Conservation (phyloP, 495 filamentous ascomycete genomes). For the Trichocladium uniseriatum region DNA sequence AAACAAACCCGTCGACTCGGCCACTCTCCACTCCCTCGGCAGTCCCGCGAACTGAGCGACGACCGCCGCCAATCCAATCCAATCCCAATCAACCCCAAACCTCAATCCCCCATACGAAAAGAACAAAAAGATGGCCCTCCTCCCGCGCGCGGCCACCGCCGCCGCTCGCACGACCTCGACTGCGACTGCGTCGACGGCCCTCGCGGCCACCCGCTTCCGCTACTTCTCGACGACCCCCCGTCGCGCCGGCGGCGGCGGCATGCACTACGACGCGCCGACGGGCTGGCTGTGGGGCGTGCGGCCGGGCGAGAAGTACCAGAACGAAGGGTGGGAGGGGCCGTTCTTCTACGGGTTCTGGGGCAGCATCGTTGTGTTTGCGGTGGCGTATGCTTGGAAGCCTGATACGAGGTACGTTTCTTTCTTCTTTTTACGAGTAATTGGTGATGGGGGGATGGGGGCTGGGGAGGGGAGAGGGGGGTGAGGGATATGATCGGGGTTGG, state of each 20-base stretch:
- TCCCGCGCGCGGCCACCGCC: slow-evolving; percentile 4
- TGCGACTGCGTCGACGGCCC: slow-evolving; percentile 1
- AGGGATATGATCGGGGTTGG: not conserved
- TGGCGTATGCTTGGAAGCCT: slow-evolving; percentile 93
- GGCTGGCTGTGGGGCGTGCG: slow-evolving; percentile 88
- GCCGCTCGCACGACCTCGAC: slow-evolving; percentile 15
- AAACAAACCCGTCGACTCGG: too few relatives aligned
- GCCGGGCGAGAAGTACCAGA: slow-evolving; percentile 88
- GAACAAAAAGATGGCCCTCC: not conserved
- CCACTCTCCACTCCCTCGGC: too few relatives aligned
- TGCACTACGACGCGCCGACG: slow-evolving; percentile 80
- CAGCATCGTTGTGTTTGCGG: slow-evolving; percentile 58
- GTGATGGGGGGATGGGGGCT: not conserved
- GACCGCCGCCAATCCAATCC: too few relatives aligned
- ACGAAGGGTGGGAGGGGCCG: slow-evolving; percentile 89
- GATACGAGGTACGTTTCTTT: slow-evolving; percentile 81
- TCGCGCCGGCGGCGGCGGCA: slow-evolving; percentile 48
- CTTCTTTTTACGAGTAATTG: not conserved
- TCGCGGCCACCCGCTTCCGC: slow-evolving; percentile 12
- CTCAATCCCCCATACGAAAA: not conserved
- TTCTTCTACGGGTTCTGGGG: slow-evolving; percentile 88
- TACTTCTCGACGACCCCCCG: slow-evolving; percentile 29
- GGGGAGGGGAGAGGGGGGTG: not conserved
- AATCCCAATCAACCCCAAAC: not conserved
- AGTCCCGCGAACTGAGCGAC: too few relatives aligned